phyloP scores from a whole-genome alignment of 306 rosid genomes.

The Cucumis melo region DNA sequence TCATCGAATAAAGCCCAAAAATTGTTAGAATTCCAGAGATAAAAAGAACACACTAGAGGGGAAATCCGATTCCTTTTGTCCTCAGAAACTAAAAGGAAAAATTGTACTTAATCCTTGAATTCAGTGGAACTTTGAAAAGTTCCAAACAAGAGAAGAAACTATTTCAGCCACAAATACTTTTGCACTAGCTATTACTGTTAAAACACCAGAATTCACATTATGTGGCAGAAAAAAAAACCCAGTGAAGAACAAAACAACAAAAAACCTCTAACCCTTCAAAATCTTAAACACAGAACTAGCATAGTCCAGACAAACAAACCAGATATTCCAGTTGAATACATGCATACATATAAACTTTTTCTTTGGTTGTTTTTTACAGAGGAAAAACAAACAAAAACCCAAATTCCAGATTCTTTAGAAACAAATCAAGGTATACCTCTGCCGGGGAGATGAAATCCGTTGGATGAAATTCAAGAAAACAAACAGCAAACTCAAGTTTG shows the following conservation, averaged over 20 bases:
- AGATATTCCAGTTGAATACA: neutral
- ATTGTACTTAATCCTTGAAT: neutral
- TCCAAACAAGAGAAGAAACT: neutral
- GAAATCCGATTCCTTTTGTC: neutral
- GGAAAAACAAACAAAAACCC: neutral
- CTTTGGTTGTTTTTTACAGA: neutral
- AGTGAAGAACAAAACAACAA: neutral
- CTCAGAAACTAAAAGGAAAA: neutral
- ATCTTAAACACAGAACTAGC: neutral
- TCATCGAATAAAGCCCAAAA: neutral
- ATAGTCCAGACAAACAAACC: neutral
- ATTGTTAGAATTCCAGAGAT: neutral
- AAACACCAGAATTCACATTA: neutral
- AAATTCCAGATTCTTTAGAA: neutral
- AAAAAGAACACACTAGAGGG: neutral
- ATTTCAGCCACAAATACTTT: neutral
- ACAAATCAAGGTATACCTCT: neutral
- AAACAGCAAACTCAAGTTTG: slow-evolving; percentile 16
- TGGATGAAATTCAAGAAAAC: neutral
- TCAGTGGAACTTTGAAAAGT: neutral
- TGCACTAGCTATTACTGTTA: neutral
- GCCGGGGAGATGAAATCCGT: neutral
- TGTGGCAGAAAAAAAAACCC: neutral
- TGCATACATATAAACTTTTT: neutral
- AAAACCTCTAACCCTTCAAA: neutral